These are phyloP conservation scores for Neurospora hispaniola DNA, from an alignment of 495 filamentous ascomycete species.

Conservation along the genomic window DNA sequence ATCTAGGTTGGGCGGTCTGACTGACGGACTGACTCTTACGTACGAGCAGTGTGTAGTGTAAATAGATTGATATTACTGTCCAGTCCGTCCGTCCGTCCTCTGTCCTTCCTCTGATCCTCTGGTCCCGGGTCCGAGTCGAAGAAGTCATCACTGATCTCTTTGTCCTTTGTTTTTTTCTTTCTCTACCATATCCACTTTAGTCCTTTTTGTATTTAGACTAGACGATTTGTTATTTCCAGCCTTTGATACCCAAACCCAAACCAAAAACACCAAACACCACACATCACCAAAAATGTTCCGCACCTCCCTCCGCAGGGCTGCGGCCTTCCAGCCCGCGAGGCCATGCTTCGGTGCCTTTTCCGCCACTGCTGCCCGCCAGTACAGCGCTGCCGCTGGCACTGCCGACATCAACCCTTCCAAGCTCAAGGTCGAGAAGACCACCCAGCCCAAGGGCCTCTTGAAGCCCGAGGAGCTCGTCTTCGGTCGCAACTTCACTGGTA, in stretches of 20 bases:
- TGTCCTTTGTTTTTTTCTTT: not conserved
- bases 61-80: not conserved
- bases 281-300: not conserved
- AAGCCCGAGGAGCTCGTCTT: conserved; percentile 77
- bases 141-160: not conserved
- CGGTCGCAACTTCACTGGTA: conserved; percentile 79
- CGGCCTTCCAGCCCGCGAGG: conserved; percentile 17
- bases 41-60: not conserved
- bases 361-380: conserved; percentile 29
- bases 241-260: not conserved
- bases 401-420: conserved; percentile 64
- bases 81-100: not conserved
- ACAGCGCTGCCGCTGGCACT: conserved; percentile 49
- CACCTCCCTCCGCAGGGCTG: conserved; percentile 8
- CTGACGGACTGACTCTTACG: not conserved
- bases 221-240: not conserved
- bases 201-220: not conserved
- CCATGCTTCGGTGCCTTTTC: not conserved
- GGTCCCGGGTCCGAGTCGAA: not conserved
- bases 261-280: not conserved
- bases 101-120: not conserved
- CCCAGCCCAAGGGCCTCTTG: conserved; percentile 59
- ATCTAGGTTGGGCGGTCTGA: not conserved
- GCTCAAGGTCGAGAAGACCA: conserved; percentile 62
- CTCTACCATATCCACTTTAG: not conserved